phyloP scores from a whole-genome alignment of 768 basidiomycete species.

The Termitomyces sp. region DNA sequence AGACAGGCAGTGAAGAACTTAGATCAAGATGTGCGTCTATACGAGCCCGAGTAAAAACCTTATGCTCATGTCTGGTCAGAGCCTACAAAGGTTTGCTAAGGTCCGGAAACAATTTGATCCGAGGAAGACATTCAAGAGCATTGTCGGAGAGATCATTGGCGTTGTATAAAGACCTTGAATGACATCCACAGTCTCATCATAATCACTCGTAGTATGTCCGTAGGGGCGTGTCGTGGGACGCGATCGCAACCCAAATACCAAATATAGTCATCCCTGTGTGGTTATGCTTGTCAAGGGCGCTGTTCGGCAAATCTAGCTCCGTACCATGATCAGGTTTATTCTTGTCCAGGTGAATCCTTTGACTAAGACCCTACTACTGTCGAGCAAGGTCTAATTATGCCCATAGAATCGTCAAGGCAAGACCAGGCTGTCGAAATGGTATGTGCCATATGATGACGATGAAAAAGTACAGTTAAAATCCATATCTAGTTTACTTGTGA shows the following conservation, averaged over 20 bases:
- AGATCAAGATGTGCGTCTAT: conserved; percentile 23
- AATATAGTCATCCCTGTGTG: conserved; percentile 3
- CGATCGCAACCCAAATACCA: not conserved
- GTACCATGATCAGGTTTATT: conserved; percentile 91
- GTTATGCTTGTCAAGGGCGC: conserved; percentile 8
- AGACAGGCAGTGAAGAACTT: conserved; percentile 25
- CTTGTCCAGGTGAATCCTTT: conserved; percentile 76
- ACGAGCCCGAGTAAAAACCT: not conserved
- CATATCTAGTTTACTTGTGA: not conserved
- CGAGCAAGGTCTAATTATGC: not conserved
- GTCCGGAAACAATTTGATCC: conserved; percentile 28
- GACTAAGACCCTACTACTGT: not conserved
- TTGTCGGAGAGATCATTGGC: conserved; percentile 31
- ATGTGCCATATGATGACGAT: conserved; percentile 97
- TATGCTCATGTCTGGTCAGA: conserved; percentile 13
- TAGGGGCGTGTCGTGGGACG: not conserved
- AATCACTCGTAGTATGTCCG: not conserved
- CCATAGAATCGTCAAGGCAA: conserved; percentile 95
- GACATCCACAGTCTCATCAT: not conserved
- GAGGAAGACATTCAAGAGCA: conserved; percentile 26
- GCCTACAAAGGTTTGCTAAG: conserved; percentile 23
- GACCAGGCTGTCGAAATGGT: conserved; percentile 97
- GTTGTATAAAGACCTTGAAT: conserved; percentile 16
- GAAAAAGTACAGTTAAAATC: conserved; percentile 67
- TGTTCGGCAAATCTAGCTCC: conserved; percentile 11